Evolutionary conservation across 164 flowering plant genomes (phyloP), one percentile per base, ranked within the genome.

Genomic region (Aristolochia contorta): DNA sequence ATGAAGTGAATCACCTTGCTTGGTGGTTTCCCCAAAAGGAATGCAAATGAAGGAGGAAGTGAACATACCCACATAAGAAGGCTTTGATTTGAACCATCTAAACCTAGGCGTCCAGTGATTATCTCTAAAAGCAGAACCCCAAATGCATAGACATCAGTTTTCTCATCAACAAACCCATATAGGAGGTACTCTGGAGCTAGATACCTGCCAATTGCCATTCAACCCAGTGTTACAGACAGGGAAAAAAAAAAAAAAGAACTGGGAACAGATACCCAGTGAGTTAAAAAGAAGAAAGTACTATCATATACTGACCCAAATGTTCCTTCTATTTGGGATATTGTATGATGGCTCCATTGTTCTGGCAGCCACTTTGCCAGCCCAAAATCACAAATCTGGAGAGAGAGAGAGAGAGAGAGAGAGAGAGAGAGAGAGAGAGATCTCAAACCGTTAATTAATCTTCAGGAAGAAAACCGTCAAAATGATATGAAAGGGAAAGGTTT

Each of bases 311-410:
- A 91, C 98, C 98, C 98, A 51, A 92, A 84, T 54, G 97, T 93
- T 70, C 99, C 99, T 74, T 90, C 95, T 56, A 88, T 82, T 55
- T 77, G 79, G 21, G 95, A 77, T 6, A 90, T 78, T 6, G 79
- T 79, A 20, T 79, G 93, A 67, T 91, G 97, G 61, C 91, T 88
- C 95, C 95, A 93, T 23, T 85, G 76, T 66, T 86, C 82, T 2
- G 99, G 99, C 27, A 93, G 82, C 99, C 99, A 93, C 77, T 90
- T 93, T 27, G 99, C 89, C 6, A 90, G 95, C 59, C 99, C 99
- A 65, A 93, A 93, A 77, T 93, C 99, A 63, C 86, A 88, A 53
- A 93, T 85, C 99, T 93, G 86, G 45, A 77, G 21, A n/a, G n/a
- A 2, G 57, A 62, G 15, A 24, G 14, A 58, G n/a, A n/a, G n/a